Evolutionary conservation across 345 rosid genomes (phyloP).

Genomic region (Cardiospermum halicacabum): DNA sequence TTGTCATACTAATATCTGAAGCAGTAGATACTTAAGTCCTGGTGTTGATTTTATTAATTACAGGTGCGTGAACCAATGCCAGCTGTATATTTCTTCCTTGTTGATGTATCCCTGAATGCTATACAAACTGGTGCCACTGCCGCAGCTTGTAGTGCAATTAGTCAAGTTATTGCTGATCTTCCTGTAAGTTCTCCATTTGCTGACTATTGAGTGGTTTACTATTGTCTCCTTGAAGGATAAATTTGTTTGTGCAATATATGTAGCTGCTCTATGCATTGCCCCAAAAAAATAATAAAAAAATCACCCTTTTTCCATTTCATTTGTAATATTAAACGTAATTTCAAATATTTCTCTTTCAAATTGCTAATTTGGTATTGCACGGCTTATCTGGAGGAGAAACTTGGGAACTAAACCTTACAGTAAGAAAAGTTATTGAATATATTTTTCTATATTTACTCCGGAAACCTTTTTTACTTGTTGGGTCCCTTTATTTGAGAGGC

Average conservation of each 20-base stretch:
- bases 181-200: conserved; percentile 56
- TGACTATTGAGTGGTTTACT: not conserved
- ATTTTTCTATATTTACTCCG: not conserved
- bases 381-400: not conserved
- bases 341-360: not conserved
- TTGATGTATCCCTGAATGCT: conserved; percentile 96
- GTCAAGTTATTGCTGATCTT: conserved; percentile 88
- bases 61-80: conserved; percentile 99
- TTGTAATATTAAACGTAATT: not conserved
- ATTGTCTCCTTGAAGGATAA: not conserved
- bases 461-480: not conserved
- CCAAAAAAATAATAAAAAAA: not conserved
- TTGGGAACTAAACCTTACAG: not conserved
- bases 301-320: not conserved
- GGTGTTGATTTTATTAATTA: conserved; percentile 16
- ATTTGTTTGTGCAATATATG: not conserved
- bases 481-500: not conserved
- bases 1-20: not conserved
- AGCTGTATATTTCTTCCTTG: conserved; percentile 83
- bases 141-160: conserved; percentile 93
- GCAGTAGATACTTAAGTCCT: not conserved
- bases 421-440: not conserved
- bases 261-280: not conserved
- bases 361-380: not conserved
- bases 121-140: conserved; percentile 96